Evolutionary conservation across 768 basidiomycete species (phyloP).

Genomic region (Rhodotorula taiwanensis): DNA sequence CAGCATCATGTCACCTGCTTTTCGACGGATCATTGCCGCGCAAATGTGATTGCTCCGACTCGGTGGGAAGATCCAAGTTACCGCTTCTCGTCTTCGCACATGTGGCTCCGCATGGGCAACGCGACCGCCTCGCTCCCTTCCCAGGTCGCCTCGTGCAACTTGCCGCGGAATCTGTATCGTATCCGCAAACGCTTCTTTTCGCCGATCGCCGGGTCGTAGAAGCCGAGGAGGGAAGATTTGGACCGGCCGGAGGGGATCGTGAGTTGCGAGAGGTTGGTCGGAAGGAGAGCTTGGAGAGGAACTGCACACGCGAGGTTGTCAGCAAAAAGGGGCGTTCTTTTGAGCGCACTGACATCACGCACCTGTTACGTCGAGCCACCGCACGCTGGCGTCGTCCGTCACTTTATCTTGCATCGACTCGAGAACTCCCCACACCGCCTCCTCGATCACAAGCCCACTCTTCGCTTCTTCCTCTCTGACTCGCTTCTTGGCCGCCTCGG

Average conservation of each 20-base stretch:
- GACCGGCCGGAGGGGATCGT: conserved; percentile 66
- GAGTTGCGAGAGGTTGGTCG: conserved; percentile 59
- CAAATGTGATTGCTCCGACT: neutral
- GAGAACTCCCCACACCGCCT: conserved; percentile 64
- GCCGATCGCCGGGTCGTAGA: conserved; percentile 76
- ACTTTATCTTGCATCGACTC: conserved; percentile 12
- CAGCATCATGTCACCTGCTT: too few relatives aligned
- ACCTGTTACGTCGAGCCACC: conserved; percentile 64
- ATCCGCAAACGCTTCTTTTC: conserved; percentile 62
- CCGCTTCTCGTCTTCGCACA: conserved; percentile 12
- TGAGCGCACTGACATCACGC: too few relatives aligned
- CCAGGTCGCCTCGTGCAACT: conserved; percentile 66
- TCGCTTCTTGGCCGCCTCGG: conserved; percentile 61
- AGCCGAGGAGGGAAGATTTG: conserved; percentile 77
- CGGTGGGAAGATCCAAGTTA: too few relatives aligned
- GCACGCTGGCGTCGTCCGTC: conserved; percentile 52
- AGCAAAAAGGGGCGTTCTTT: too few relatives aligned
- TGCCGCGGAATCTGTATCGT: conserved; percentile 68
- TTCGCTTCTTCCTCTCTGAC: conserved; percentile 58
- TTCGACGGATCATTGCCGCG: too few relatives aligned
- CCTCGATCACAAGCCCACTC: conserved; percentile 68
- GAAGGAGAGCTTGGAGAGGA: conserved; percentile 70
- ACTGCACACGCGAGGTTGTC: conserved; percentile 41
- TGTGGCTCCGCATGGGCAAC: conserved; percentile 51
- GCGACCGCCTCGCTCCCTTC: conserved; percentile 64